These are phyloP conservation scores for Candida maltosa DNA, from an alignment of 805 yeast genomes.

Conservation along the genomic window DNA sequence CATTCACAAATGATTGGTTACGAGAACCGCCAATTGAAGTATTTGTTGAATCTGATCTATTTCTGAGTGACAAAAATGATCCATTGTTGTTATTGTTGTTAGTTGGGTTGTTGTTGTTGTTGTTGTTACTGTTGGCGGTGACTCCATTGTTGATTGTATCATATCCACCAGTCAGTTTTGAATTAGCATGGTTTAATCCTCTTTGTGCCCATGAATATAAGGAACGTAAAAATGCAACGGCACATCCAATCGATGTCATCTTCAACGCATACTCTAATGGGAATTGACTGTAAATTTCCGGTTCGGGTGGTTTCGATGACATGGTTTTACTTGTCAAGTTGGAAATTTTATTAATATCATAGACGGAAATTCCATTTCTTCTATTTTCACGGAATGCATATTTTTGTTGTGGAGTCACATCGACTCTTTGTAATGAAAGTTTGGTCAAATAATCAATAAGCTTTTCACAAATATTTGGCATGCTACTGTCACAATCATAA, in stretches of 20 bases:
- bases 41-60: slow-evolving; percentile 28
- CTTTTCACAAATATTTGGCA: slow-evolving; percentile 83
- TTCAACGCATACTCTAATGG: slow-evolving; percentile 85
- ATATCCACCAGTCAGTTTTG: slow-evolving; percentile 1
- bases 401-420: slow-evolving; percentile 67
- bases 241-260: slow-evolving; percentile 72
- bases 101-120: slow-evolving; percentile 2
- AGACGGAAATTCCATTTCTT: slow-evolving; percentile 62
- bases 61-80: slow-evolving; percentile 15
- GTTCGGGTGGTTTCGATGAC: slow-evolving; percentile 52
- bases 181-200: slow-evolving; percentile 19
- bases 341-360: slow-evolving; percentile 71
- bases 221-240: slow-evolving; percentile 79
- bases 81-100: slow-evolving; percentile 8
- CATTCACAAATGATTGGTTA: slow-evolving; percentile 16
- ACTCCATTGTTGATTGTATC: too few species aligned
- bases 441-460: slow-evolving; percentile 75
- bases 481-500: slow-evolving; percentile 84
- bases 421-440: slow-evolving; percentile 67
- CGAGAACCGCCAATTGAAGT: slow-evolving; percentile 24
- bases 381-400: slow-evolving; percentile 39
- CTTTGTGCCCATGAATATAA: slow-evolving; percentile 85
- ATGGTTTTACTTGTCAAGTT: slow-evolving; percentile 69
- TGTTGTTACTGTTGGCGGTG: too few species aligned
- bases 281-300: slow-evolving; percentile 49